Conservation (phyloP, 2,329 filamentous ascomycete species). For the Cladosporium colombiae region DNA sequence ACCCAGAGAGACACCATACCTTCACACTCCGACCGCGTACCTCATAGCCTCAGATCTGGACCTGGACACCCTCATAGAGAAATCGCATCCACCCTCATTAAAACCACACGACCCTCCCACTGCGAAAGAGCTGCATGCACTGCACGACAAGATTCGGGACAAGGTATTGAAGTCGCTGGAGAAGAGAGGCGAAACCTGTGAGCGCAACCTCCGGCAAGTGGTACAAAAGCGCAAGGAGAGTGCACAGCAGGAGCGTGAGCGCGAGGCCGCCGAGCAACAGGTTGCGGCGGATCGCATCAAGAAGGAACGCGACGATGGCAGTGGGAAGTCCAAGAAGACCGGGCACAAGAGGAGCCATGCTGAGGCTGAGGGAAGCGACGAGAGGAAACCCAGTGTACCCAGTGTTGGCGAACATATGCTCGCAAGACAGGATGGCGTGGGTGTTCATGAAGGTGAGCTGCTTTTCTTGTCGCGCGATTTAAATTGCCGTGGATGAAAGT, state of each 20-base stretch:
- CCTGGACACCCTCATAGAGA: conserved; percentile 71
- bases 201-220: conserved; percentile 71
- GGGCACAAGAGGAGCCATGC: conserved; percentile 33
- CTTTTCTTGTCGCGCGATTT: not conserved
- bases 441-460: conserved; percentile 58
- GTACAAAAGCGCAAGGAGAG: conserved; percentile 65
- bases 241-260: conserved; percentile 55
- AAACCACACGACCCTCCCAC: conserved; percentile 50
- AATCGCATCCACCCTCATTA: conserved; percentile 51
- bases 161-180: conserved; percentile 45
- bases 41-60: conserved; percentile 55
- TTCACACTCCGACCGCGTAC: conserved; percentile 60
- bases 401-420: conserved; percentile 64
- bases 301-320: conserved; percentile 34
- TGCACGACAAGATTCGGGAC: conserved; percentile 67
- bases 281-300: conserved; percentile 48
- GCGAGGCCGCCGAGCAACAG: conserved; percentile 49
- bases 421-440: conserved; percentile 64
- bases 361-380: conserved; percentile 58
- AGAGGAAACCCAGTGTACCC: conserved; percentile 66
- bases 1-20: conserved; percentile 57
- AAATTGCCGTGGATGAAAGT: not conserved
- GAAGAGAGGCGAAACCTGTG: conserved; percentile 64
- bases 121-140: conserved; percentile 62
- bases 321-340: conserved; percentile 32